Evolutionary conservation across 345 rosid species (phyloP).

Genomic region (Hibiscus syriacus): DNA sequence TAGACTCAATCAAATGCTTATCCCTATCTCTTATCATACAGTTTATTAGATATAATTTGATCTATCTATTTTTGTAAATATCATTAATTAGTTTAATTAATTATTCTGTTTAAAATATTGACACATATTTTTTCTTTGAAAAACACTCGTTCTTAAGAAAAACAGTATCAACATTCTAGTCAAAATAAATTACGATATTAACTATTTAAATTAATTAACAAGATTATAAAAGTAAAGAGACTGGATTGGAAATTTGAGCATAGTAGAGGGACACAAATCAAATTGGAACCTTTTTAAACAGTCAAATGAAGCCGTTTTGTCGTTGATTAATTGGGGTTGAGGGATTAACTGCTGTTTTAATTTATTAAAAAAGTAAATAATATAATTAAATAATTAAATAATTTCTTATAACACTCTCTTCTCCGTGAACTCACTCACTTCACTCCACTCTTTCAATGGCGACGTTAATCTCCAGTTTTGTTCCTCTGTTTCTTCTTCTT

Average conservation of each 20-base stretch:
- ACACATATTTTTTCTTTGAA: no score
- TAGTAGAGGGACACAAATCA: no score
- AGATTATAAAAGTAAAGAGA: neutral
- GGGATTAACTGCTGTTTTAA: neutral
- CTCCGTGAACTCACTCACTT: neutral
- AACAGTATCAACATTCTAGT: no score
- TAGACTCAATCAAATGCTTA: no score
- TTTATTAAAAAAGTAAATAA: neutral
- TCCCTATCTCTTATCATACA: no score
- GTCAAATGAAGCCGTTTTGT: conserved; percentile 4
- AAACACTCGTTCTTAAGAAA: no score
- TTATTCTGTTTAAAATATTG: no score
- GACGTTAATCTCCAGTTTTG: conserved; percentile 1
- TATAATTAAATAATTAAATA: neutral
- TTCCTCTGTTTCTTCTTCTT: conserved; percentile 18
- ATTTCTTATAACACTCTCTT: conserved; percentile 12
- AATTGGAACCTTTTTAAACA: neutral
- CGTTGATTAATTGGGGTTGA: neutral
- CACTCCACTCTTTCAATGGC: conserved; percentile 31
- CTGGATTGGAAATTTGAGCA: neutral
- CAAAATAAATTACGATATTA: no score
- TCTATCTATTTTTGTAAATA: no score
- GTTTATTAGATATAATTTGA: no score
- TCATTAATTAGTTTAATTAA: no score
- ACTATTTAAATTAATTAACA: no score